A percentile compares a stretch with the other conserved stretches of the same genome.
Conservation (phyloP, 495 filamentous ascomycete species). For the Trichoderma orchidacearum region DNA sequence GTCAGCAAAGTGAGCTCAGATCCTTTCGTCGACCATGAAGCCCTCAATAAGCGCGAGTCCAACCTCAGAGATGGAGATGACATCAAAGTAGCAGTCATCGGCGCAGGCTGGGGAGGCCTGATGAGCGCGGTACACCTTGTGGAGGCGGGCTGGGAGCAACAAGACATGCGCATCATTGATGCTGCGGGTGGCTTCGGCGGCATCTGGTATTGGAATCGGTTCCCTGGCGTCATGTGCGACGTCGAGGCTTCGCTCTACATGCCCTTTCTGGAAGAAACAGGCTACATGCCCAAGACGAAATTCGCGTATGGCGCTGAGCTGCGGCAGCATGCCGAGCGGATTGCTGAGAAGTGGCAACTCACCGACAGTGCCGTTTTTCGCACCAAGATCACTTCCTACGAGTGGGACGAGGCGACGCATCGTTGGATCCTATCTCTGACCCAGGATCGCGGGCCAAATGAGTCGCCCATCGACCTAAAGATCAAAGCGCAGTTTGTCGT, state of each 20-base stretch:
- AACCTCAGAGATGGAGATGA: slow-evolving; percentile 14
- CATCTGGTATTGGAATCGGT: slow-evolving; percentile 45
- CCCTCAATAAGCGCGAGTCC: slow-evolving; percentile 16
- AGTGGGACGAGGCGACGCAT: slow-evolving; percentile 28
- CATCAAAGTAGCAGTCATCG: slow-evolving; percentile 33
- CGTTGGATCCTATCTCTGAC: slow-evolving; percentile 29
- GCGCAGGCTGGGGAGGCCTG: slow-evolving; percentile 38
- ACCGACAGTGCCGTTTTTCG: slow-evolving; percentile 34
- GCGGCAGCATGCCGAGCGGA: slow-evolving; percentile 24
- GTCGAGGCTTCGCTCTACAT: slow-evolving; percentile 38
- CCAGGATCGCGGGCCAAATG: too few species aligned
- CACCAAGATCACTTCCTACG: slow-evolving; percentile 15
- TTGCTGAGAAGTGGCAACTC: slow-evolving; percentile 30
- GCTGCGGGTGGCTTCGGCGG: slow-evolving; percentile 36
- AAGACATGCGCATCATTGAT: slow-evolving; percentile 38
- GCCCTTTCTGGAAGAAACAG: slow-evolving; percentile 47
- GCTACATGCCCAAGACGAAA: slow-evolving; percentile 35
- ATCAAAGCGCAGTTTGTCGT: slow-evolving; percentile 24
- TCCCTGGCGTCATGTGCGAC: slow-evolving; percentile 37
- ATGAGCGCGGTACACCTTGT: slow-evolving; percentile 34
- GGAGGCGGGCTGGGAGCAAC: slow-evolving; percentile 25
- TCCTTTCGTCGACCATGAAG: slow-evolving; percentile 29
- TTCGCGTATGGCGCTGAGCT: slow-evolving; percentile 33
- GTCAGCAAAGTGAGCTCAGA: slow-evolving; percentile 21
- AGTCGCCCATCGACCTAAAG: slow-evolving; percentile 11